These are phyloP conservation scores for Yarrowia sp. DNA, from an alignment of 805 yeast genomes.

Conservation along the genomic window DNA sequence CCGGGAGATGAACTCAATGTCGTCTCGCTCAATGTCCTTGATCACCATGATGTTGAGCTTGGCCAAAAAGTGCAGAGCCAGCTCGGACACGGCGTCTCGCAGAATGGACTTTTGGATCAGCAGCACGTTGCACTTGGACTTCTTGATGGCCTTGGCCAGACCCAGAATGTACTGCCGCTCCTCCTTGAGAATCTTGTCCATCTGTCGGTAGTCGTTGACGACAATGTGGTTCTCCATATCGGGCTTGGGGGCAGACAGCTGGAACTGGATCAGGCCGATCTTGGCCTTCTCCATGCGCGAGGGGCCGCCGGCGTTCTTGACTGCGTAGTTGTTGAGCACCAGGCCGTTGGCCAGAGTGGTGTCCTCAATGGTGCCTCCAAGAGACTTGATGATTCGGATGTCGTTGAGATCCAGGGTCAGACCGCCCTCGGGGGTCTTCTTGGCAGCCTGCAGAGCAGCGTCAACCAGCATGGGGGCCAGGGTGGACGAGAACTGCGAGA, in stretches of 20 bases:
- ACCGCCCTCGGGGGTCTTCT: constrained; percentile 56
- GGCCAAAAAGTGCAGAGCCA: constrained; percentile 90
- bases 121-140: constrained; percentile 91
- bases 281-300: constrained; percentile 89
- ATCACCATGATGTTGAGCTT: constrained; percentile 92
- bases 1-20: constrained; percentile 82
- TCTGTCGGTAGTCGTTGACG: constrained; percentile 96
- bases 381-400: constrained; percentile 85
- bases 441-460: constrained; percentile 75
- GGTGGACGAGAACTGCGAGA: constrained; percentile 81
- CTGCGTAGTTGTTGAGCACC: constrained; percentile 84
- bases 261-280: constrained; percentile 89
- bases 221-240: constrained; percentile 97
- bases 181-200: constrained; percentile 97
- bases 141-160: constrained; percentile 93
- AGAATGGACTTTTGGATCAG: constrained; percentile 89
- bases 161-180: constrained; percentile 94
- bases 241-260: constrained; percentile 93
- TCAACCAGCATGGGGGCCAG: constrained; percentile 95
- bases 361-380: constrained; percentile 97
- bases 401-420: constrained; percentile 73
- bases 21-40: constrained; percentile 94
- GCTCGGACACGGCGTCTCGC: constrained; percentile 91
- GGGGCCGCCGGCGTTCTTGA: constrained; percentile 93
- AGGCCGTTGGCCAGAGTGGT: constrained; percentile 87